A percentile compares a stretch with the other conserved stretches of the same genome.
Evolutionary conservation across 106 monocot species (phyloP).

Genomic region (Apostasia shenzhenica): DNA sequence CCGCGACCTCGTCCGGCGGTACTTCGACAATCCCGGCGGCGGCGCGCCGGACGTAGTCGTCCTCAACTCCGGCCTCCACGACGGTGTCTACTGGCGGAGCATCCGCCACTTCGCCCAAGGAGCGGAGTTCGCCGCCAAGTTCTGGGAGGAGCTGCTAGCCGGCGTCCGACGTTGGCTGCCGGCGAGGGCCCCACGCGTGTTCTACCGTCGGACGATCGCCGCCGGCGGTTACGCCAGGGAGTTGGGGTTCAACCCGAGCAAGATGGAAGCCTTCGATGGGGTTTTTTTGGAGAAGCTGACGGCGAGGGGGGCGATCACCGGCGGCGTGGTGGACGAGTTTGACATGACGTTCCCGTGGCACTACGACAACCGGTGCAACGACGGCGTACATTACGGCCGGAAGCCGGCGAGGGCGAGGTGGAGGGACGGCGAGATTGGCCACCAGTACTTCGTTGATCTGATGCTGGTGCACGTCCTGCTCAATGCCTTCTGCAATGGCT

Average conservation of each 20-base stretch:
- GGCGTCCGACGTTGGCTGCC: slow-evolving; percentile 8
- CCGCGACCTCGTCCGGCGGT: slow-evolving; percentile 33
- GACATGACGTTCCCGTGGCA: slow-evolving; percentile 99
- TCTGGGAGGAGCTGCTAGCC: slow-evolving; percentile 58
- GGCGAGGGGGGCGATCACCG: slow-evolving; percentile 44
- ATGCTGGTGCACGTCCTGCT: slow-evolving; percentile 93
- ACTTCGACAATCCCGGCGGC: slow-evolving; percentile 37
- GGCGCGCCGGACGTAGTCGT: slow-evolving; percentile 45
- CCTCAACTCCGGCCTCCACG: slow-evolving; percentile 88
- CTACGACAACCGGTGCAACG: slow-evolving; percentile 82
- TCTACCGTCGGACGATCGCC: slow-evolving; percentile 82
- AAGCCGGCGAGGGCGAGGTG: slow-evolving; percentile 59
- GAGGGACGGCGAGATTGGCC: slow-evolving; percentile 81
- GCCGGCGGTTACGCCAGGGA: slow-evolving; percentile 81
- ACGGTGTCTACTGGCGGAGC: slow-evolving; percentile 59
- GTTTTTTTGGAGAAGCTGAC: slow-evolving; percentile 67
- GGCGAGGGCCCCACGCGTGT: slow-evolving; percentile 29
- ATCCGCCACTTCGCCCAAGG: slow-evolving; percentile 38
- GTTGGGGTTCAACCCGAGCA: slow-evolving; percentile 77
- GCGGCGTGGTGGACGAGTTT: slow-evolving; percentile 84
- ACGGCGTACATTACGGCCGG: slow-evolving; percentile 88
- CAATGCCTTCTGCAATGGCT: slow-evolving; percentile 53
- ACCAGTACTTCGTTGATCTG: slow-evolving; percentile 89
- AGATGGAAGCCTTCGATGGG: slow-evolving; percentile 87
- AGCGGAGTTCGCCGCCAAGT: slow-evolving; percentile 60